phyloP scores from a whole-genome alignment of 2,329 filamentous ascomycete genomes.

The Gremmenia infestans region DNA sequence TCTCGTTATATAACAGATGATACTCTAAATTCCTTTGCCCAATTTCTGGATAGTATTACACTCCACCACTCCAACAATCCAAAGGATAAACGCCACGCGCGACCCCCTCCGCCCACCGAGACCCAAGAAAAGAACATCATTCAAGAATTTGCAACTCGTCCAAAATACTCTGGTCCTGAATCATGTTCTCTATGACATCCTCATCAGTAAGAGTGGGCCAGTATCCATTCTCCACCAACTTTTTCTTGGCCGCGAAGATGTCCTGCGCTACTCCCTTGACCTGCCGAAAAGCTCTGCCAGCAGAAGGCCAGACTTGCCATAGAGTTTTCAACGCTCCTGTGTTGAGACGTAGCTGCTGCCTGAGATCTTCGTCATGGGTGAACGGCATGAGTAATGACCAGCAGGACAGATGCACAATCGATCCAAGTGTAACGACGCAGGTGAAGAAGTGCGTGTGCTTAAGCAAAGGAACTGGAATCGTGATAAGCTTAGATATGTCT shows the following conservation, averaged over 20 bases:
- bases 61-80: neutral
- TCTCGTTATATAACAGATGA: neutral
- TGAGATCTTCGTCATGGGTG: slow-evolving; percentile 59
- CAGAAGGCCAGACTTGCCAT: slow-evolving; percentile 17
- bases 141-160: slow-evolving; percentile 28
- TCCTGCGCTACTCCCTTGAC: slow-evolving; percentile 72
- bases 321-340: slow-evolving; percentile 32
- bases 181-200: slow-evolving; percentile 28
- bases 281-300: slow-evolving; percentile 64
- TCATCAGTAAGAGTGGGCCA: slow-evolving; percentile 28
- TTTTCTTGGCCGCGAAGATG: slow-evolving; percentile 42
- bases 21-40: neutral
- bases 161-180: slow-evolving; percentile 30
- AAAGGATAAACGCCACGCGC: neutral
- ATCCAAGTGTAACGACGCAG: slow-evolving; percentile 70
- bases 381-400: slow-evolving; percentile 61
- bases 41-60: neutral
- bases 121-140: neutral
- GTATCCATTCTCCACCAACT: slow-evolving; percentile 24
- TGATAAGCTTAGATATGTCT: slow-evolving; percentile 68
- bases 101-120: neutral
- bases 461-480: slow-evolving; percentile 64
- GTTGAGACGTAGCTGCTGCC: slow-evolving; percentile 73
- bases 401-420: slow-evolving; percentile 74
- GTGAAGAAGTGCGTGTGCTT: slow-evolving; percentile 79